Evolutionary conservation across 2,329 filamentous ascomycete species (phyloP).

Genomic region (Pseudopyricularia javanii): DNA sequence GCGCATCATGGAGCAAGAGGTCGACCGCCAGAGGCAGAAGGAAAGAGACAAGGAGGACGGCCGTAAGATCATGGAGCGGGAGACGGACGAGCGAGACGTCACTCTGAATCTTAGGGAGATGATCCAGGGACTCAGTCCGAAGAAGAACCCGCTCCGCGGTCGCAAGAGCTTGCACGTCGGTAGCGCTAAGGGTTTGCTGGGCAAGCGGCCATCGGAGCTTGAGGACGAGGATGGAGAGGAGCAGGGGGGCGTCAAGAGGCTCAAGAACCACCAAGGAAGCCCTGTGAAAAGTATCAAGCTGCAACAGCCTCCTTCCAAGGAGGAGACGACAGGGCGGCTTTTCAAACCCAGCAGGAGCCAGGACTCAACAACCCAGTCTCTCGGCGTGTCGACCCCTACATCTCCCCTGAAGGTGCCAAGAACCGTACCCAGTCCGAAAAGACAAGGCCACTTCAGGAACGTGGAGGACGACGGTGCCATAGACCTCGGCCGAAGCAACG

Average conservation of each 20-base stretch:
- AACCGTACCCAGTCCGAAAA: constrained; percentile 40
- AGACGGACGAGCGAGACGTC: constrained; percentile 45
- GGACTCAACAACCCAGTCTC: constrained; percentile 13
- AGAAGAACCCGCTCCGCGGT: constrained; percentile 52
- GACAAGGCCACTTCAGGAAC: constrained; percentile 42
- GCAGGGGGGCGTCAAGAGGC: constrained; percentile 50
- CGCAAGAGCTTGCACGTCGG: constrained; percentile 70
- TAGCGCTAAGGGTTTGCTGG: constrained; percentile 59
- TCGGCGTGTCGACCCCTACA: constrained; percentile 25
- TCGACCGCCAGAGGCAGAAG: constrained; percentile 48
- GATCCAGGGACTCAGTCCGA: constrained; percentile 67
- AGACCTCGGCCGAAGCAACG: not conserved
- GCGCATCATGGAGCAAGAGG: constrained; percentile 45
- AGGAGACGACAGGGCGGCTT: constrained; percentile 50
- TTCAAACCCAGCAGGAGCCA: constrained; percentile 12
- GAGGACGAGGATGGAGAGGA: constrained; percentile 51
- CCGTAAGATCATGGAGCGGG: constrained; percentile 40
- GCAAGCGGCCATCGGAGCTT: constrained; percentile 61
- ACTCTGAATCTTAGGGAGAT: constrained; percentile 62
- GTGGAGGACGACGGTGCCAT: constrained; percentile 25
- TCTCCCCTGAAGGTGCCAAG: constrained; percentile 33
- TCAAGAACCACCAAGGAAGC: constrained; percentile 60
- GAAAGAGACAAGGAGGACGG: constrained; percentile 50
- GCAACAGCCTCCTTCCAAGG: constrained; percentile 55
- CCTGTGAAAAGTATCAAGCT: constrained; percentile 66